phyloP scores from a whole-genome alignment of 306 rosid genomes.

The Sicyos edulis region DNA sequence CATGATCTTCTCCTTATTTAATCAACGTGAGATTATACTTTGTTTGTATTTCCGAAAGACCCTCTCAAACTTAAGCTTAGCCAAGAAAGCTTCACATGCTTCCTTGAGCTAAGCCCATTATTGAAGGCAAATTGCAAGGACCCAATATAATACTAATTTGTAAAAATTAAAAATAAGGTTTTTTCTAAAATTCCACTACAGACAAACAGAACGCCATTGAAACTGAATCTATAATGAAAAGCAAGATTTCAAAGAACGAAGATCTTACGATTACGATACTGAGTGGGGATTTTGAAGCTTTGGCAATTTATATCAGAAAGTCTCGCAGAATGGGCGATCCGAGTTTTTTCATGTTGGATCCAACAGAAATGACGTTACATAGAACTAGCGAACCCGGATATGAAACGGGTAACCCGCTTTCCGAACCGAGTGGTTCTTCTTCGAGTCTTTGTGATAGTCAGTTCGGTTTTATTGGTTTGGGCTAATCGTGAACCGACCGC shows the following conservation, averaged over 20 bases:
- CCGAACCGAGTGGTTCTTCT: neutral
- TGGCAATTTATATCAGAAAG: too few species aligned
- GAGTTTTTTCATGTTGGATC: constrained; percentile 12
- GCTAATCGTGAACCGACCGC: too few species aligned
- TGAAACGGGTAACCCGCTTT: constrained; percentile 6
- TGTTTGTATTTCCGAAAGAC: neutral
- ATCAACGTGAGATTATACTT: too few species aligned
- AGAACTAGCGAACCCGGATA: neutral
- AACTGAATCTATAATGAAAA: neutral
- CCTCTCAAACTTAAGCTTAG: neutral
- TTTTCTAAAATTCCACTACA: neutral
- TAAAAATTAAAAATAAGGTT: neutral
- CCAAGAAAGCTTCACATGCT: neutral
- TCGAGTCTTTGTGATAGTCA: neutral
- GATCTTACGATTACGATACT: constrained; percentile 4
- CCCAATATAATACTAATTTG: neutral
- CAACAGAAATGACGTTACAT: neutral
- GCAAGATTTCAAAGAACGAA: neutral
- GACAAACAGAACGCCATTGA: neutral
- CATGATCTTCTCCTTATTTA: too few species aligned
- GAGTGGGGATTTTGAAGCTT: neutral
- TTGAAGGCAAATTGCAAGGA: neutral
- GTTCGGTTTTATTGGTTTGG: too few species aligned
- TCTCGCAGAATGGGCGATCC: too few species aligned
- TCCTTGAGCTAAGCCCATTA: neutral